Evolutionary conservation across 352 stramenopile genomes (phyloP).

Genomic region (Globisporangium radiosum): DNA sequence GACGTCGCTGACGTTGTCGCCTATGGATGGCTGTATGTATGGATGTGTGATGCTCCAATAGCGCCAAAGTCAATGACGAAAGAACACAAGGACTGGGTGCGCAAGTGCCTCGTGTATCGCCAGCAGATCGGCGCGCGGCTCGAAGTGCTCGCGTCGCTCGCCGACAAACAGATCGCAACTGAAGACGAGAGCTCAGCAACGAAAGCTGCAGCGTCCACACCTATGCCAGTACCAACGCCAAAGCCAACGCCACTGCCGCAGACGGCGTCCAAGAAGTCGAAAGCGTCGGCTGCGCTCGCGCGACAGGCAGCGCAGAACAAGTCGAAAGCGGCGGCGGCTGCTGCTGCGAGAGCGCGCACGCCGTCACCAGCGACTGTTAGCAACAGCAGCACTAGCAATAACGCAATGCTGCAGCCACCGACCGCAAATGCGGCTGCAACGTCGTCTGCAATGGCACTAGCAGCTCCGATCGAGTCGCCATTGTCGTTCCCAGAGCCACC

Average conservation of each 20-base stretch:
- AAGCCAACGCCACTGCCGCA: neutral
- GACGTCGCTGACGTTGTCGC: too few relatives aligned
- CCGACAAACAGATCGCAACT: constrained; percentile 71
- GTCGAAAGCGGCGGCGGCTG: constrained; percentile 1
- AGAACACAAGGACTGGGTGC: constrained; percentile 73
- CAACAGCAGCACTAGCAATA: constrained; percentile 5
- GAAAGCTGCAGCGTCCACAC: neutral
- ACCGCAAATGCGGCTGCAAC: constrained; percentile 1
- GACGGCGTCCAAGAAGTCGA: constrained; percentile 7
- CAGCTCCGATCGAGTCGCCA: constrained; percentile 10
- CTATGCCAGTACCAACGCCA: constrained; percentile 11
- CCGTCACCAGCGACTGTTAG: neutral
- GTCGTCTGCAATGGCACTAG: neutral
- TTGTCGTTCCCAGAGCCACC: constrained; percentile 41
- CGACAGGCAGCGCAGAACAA: constrained; percentile 9
- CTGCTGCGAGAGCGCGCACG: neutral
- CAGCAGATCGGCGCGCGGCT: constrained; percentile 70
- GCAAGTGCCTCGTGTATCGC: constrained; percentile 50
- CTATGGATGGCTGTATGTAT: neutral
- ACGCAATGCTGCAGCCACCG: constrained; percentile 2
- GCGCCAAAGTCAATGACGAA: constrained; percentile 37
- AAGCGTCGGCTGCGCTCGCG: constrained; percentile 7
- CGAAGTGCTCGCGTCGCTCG: constrained; percentile 68
- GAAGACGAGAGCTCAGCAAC: constrained; percentile 28
- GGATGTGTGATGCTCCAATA: constrained; percentile 8